Percentiles rank a stretch among this genome's conserved stretches.
Evolutionary conservation across 2,329 filamentous ascomycete genomes (phyloP).

Genomic region (Claviceps capensis): DNA sequence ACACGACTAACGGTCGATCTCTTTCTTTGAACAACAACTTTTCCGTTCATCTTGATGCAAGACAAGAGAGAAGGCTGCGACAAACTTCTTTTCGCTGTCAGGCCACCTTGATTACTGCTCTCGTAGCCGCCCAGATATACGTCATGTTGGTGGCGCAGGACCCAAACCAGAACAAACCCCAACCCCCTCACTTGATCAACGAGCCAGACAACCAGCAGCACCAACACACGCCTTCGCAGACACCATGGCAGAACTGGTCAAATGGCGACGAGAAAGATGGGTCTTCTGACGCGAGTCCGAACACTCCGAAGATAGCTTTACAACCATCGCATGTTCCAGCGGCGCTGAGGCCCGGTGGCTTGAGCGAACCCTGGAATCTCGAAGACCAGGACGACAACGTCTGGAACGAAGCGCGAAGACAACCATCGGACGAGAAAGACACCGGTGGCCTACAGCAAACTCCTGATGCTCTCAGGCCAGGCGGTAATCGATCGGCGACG

Average conservation of each 20-base stretch:
- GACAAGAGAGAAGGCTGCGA: neutral
- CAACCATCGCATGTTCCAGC: constrained; percentile 15
- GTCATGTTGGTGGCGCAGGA: constrained; percentile 6
- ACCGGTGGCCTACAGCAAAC: constrained; percentile 9
- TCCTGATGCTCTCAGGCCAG: constrained; percentile 21
- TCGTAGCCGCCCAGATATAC: neutral
- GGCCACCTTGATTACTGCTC: neutral
- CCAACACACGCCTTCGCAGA: neutral
- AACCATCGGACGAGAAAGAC: constrained; percentile 1
- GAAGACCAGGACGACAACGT: constrained; percentile 17
- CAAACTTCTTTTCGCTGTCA: neutral
- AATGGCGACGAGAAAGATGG: constrained; percentile 13
- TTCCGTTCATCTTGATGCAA: neutral
- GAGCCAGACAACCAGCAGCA: neutral
- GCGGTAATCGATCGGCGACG: constrained; percentile 25
- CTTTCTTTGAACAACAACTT: neutral
- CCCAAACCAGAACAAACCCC: neutral
- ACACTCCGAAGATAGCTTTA: constrained; percentile 3
- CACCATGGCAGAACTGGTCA: constrained; percentile 14
- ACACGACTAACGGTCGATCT: neutral
- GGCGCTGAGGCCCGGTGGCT: constrained; percentile 19
- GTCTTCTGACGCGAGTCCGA: neutral
- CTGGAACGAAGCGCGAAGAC: constrained; percentile 17
- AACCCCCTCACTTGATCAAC: neutral
- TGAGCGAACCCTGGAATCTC: constrained; percentile 7